Evolutionary conservation across 805 yeast species (phyloP).

Genomic region (Kurtzmaniella cleridarum): DNA sequence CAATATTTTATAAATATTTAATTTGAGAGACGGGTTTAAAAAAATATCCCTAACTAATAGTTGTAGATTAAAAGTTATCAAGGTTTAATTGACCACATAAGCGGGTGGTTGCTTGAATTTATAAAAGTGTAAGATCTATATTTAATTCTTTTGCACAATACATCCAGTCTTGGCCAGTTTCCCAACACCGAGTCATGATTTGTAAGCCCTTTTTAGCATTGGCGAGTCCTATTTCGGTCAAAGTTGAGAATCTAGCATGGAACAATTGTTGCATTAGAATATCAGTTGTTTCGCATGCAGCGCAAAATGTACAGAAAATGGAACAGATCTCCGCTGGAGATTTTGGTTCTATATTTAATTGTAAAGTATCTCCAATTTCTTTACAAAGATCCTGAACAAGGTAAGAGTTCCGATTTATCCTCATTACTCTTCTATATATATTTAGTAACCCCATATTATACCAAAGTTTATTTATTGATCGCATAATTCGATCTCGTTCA

Average conservation of each 20-base stretch:
- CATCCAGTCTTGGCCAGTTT: constrained; percentile 47
- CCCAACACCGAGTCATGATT: constrained; percentile 52
- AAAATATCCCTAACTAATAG: too few species aligned
- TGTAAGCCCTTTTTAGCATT: constrained; percentile 41
- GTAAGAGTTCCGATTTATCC: constrained; percentile 39
- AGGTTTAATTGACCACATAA: too few species aligned
- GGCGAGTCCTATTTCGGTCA: constrained; percentile 39
- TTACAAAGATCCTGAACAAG: constrained; percentile 44
- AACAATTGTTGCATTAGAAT: constrained; percentile 29
- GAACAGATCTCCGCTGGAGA: constrained; percentile 52
- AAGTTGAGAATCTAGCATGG: constrained; percentile 31
- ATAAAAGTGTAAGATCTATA: constrained; percentile 42
- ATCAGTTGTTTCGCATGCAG: constrained; percentile 53
- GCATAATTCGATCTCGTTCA: constrained; percentile 27
- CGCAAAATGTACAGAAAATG: constrained; percentile 50
- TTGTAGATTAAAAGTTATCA: too few species aligned
- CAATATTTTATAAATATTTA: too few species aligned
- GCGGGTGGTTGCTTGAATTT: too few species aligned
- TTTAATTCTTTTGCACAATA: constrained; percentile 37
- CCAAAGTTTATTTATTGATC: constrained; percentile 49
- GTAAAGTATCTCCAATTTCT: constrained; percentile 33
- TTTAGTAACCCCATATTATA: constrained; percentile 51
- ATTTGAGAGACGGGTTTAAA: too few species aligned
- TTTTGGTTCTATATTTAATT: constrained; percentile 35
- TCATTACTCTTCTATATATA: constrained; percentile 50